Evolutionary conservation across 2,329 filamentous ascomycete genomes (phyloP).

Genomic region (Ophiostoma ulmi): DNA sequence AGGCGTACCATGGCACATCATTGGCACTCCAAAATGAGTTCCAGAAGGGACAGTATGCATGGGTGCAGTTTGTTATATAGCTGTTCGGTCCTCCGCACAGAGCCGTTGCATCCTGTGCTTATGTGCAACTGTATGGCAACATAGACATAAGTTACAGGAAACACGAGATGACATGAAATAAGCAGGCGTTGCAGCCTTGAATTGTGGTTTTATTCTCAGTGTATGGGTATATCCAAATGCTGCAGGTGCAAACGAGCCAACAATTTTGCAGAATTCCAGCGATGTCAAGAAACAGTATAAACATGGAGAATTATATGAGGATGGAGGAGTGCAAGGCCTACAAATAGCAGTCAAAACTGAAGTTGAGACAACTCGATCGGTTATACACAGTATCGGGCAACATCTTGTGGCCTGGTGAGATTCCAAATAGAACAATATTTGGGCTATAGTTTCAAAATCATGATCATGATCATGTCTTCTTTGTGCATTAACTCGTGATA

Average conservation of each 20-base stretch:
- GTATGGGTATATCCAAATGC: neutral
- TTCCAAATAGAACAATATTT: too few species aligned
- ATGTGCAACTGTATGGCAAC: neutral
- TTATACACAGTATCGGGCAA: too few species aligned
- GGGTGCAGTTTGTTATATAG: neutral
- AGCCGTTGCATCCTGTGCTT: neutral
- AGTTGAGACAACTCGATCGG: too few species aligned
- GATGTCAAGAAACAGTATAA: neutral
- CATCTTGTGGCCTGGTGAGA: too few species aligned
- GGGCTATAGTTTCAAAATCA: too few species aligned
- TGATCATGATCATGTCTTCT: too few species aligned
- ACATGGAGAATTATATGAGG: neutral
- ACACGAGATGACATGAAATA: neutral
- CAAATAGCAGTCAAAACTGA: too few species aligned
- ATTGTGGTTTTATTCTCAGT: neutral
- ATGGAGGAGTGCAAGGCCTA: too few species aligned
- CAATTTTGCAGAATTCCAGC: neutral
- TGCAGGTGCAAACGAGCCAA: slow-evolving; percentile 2
- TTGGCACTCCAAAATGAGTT: neutral
- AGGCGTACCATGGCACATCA: neutral
- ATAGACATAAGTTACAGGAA: neutral
- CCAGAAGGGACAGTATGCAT: neutral
- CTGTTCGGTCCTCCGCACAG: neutral
- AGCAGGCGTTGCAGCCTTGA: neutral
- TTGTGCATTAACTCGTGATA: neutral